Evolutionary conservation across 345 rosid genomes (phyloP).

Genomic region (Cochlearia excelsa): DNA sequence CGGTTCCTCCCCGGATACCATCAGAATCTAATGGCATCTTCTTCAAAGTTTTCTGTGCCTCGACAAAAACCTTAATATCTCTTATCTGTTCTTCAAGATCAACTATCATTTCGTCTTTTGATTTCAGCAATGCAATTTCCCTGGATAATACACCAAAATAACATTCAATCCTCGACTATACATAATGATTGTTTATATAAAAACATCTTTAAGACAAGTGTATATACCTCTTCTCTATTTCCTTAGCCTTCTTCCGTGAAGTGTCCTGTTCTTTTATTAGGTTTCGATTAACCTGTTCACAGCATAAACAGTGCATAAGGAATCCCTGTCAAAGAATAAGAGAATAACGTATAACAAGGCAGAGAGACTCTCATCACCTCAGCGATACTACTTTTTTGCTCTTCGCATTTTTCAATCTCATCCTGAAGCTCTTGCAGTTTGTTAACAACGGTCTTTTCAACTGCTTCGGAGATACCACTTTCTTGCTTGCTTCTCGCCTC

Average conservation of each 20-base stretch:
- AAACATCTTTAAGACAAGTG: background rate
- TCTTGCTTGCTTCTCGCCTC: slow-evolving; percentile 78
- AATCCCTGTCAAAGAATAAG: slow-evolving; percentile 1
- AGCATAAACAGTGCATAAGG: background rate
- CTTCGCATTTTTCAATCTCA: slow-evolving; percentile 56
- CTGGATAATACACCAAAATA: slow-evolving; percentile 36
- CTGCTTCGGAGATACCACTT: slow-evolving; percentile 53
- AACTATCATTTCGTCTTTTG: slow-evolving; percentile 56
- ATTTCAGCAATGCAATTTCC: slow-evolving; percentile 41
- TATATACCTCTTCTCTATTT: slow-evolving; percentile 71
- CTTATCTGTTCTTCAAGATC: slow-evolving; percentile 93
- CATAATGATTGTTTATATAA: slow-evolving; percentile 1
- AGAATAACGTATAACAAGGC: background rate
- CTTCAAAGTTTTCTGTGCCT: slow-evolving; percentile 69
- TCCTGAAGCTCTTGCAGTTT: slow-evolving; percentile 62
- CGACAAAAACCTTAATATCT: slow-evolving; percentile 65
- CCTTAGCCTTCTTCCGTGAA: slow-evolving; percentile 61
- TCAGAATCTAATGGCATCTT: slow-evolving; percentile 51
- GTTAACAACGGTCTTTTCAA: slow-evolving; percentile 57
- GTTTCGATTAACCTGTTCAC: slow-evolving; percentile 51
- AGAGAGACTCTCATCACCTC: slow-evolving; percentile 51
- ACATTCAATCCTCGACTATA: background rate
- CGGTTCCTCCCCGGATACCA: slow-evolving; percentile 58
- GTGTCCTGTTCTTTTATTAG: slow-evolving; percentile 72
- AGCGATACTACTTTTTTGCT: slow-evolving; percentile 58